These are phyloP conservation scores for Holtermanniella nyarrowii DNA, from an alignment of 768 basidiomycete genomes.

Conservation along the genomic window DNA sequence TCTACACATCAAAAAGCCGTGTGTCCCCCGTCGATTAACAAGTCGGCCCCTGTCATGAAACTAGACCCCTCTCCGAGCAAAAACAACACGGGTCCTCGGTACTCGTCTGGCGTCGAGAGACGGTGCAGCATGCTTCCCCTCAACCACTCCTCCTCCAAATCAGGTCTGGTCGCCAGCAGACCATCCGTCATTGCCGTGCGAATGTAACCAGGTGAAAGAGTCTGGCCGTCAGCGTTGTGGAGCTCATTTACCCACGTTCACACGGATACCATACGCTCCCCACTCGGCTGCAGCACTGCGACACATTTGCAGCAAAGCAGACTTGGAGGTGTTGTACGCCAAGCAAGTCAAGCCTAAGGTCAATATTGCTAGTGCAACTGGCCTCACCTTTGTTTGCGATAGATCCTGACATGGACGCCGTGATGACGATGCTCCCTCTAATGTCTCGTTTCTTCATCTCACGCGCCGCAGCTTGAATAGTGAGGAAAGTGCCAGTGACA, in stretches of 20 bases:
- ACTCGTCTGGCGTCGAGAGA: constrained; percentile 32
- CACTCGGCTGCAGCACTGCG: constrained; percentile 39
- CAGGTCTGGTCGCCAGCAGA: constrained; percentile 21
- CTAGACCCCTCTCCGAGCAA: constrained; percentile 35
- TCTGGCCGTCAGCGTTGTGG: constrained; percentile 14
- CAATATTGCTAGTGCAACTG: neutral
- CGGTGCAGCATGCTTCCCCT: constrained; percentile 22
- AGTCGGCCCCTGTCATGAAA: constrained; percentile 40
- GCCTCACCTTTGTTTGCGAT: constrained; percentile 21
- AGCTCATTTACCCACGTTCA: constrained; percentile 31
- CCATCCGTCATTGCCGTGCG: constrained; percentile 28
- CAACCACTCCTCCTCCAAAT: constrained; percentile 24
- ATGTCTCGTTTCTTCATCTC: no score
- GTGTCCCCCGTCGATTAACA: constrained; percentile 35
- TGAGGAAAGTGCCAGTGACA: constrained; percentile 16
- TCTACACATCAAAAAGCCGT: no score
- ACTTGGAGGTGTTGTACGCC: constrained; percentile 31
- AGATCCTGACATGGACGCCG: constrained; percentile 25
- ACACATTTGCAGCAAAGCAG: constrained; percentile 37
- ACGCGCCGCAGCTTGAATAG: constrained; percentile 18
- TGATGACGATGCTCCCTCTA: constrained; percentile 28
- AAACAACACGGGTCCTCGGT: constrained; percentile 31
- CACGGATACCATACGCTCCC: constrained; percentile 33
- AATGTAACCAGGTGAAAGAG: constrained; percentile 31
- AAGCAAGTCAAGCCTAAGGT: neutral